phyloP scores from a whole-genome alignment of 306 rosid genomes.

The Astragalus membranaceus region DNA sequence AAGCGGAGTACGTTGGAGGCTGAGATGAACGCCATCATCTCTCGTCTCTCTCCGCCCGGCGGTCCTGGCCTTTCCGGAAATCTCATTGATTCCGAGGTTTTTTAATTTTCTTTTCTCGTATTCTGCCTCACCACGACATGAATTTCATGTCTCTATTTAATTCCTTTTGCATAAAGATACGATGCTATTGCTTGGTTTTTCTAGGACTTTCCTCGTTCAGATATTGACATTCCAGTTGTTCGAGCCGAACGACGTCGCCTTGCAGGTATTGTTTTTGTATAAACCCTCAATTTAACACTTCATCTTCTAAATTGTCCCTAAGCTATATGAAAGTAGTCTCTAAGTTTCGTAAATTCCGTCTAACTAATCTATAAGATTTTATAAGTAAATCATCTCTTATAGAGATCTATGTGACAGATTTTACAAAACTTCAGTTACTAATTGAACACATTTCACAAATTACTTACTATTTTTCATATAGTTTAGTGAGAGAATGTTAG shows the following conservation, averaged over 20 bases:
- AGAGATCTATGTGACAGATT: too few species aligned
- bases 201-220: slow-evolving; percentile 89
- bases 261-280: slow-evolving; percentile 35
- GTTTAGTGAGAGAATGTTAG: too few species aligned
- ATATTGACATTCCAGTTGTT: slow-evolving; percentile 66
- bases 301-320: too few species aligned
- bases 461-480: too few species aligned
- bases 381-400: too few species aligned
- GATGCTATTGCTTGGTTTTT: neutral
- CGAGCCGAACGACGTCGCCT: slow-evolving; percentile 73
- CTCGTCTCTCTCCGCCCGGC: slow-evolving; percentile 67
- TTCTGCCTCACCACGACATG: neutral
- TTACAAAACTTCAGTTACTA: too few species aligned
- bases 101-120: neutral
- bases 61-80: slow-evolving; percentile 82
- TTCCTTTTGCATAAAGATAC: neutral
- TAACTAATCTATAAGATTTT: too few species aligned
- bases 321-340: too few species aligned
- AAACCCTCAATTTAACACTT: too few species aligned
- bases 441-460: too few species aligned
- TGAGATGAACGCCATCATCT: slow-evolving; percentile 73
- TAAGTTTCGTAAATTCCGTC: too few species aligned
- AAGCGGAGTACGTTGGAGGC: slow-evolving; percentile 57
- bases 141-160: neutral
- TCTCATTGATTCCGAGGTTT: slow-evolving; percentile 61